Conservation (phyloP, 2,329 filamentous ascomycete genomes). For the Fusarium anguioides region DNA sequence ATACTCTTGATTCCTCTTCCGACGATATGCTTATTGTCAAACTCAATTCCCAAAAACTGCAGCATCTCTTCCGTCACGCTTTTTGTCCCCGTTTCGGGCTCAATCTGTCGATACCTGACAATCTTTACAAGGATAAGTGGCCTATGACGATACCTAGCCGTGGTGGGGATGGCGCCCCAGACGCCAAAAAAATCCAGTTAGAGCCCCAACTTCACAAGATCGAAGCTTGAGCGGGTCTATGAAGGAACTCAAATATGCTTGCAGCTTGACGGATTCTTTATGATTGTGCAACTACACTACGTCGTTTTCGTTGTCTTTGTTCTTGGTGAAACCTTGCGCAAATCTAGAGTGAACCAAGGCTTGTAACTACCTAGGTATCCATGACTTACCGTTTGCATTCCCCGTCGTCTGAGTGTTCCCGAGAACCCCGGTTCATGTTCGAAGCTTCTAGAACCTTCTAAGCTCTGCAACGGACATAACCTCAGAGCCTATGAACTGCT, state of each 20-base stretch:
- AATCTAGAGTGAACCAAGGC: slow-evolving; percentile 5
- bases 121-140: slow-evolving; percentile 23
- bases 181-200: slow-evolving; percentile 30
- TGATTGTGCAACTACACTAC: background rate
- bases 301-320: background rate
- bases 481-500: background rate
- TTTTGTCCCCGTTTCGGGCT: slow-evolving; percentile 25
- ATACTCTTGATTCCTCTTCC: background rate
- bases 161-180: slow-evolving; percentile 30
- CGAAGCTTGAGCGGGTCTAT: slow-evolving; percentile 14
- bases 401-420: slow-evolving; percentile 27
- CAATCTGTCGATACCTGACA: slow-evolving; percentile 41
- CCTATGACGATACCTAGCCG: slow-evolving; percentile 42
- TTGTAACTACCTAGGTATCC: no score
- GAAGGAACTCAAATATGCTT: background rate
- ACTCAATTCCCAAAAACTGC: background rate
- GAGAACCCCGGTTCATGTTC: slow-evolving; percentile 12
- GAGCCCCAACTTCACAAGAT: background rate
- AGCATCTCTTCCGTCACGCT: slow-evolving; percentile 1
- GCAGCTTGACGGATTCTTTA: background rate
- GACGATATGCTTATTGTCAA: background rate
- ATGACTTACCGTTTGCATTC: slow-evolving; percentile 14
- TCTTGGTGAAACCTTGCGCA: background rate
- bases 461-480: background rate
- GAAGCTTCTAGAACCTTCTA: slow-evolving; percentile 48